Conservation (phyloP, 306 rosid genomes). For the Fragaria iinumae region DNA sequence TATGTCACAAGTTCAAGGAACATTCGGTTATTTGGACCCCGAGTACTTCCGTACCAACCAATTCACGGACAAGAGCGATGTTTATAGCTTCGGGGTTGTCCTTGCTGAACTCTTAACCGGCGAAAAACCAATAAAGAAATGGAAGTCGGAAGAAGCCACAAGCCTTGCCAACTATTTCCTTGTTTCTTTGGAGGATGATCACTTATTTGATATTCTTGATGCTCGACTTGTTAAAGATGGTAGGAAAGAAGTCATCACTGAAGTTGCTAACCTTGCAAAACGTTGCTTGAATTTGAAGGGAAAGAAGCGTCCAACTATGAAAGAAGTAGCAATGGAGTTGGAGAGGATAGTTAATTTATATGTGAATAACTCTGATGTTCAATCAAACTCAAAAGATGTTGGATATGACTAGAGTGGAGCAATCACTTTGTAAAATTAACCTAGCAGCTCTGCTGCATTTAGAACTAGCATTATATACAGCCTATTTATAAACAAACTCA, state of each 20-base stretch:
- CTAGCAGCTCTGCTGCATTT: too few relatives aligned
- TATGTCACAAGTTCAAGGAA: slow-evolving; percentile 5
- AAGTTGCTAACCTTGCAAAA: slow-evolving; percentile 18
- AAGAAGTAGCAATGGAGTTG: slow-evolving; percentile 9
- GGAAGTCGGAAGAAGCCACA: background rate
- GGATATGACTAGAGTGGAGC: background rate
- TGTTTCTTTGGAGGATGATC: background rate
- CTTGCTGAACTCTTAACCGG: slow-evolving; percentile 11
- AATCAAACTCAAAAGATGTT: slow-evolving; percentile 5
- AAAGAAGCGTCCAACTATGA: slow-evolving; percentile 18
- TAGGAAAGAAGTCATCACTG: background rate
- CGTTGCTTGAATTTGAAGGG: slow-evolving; percentile 11
- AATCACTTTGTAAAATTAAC: too few relatives aligned
- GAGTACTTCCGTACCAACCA: slow-evolving; percentile 8
- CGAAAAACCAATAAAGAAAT: background rate
- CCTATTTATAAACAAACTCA: too few relatives aligned
- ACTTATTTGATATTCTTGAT: slow-evolving; percentile 1
- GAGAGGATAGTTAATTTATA: background rate
- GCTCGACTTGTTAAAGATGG: background rate
- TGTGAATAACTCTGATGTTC: background rate
- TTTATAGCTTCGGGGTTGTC: slow-evolving; percentile 8
- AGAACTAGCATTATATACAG: too few relatives aligned
- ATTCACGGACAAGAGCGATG: slow-evolving; percentile 8
- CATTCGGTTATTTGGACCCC: slow-evolving; percentile 11
- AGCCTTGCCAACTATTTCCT: slow-evolving; percentile 15